Percentiles rank a stretch among this genome's conserved stretches.
These are phyloP conservation scores for Melastoma malabathricum DNA, from an alignment of 345 rosid species.

Conservation along the genomic window DNA sequence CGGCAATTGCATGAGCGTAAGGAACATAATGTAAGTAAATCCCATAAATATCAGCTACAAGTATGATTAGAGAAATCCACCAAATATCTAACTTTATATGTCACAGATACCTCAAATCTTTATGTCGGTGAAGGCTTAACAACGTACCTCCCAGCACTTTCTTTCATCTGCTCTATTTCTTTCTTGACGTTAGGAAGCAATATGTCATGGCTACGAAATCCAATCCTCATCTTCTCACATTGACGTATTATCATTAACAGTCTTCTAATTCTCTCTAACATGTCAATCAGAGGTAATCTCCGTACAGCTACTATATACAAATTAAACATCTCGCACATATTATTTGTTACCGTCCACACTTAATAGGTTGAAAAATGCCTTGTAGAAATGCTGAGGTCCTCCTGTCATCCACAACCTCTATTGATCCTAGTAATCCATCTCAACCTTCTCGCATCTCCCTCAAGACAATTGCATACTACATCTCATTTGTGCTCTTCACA, in stretches of 20 bases:
- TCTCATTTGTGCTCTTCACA: neutral
- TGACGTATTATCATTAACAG: neutral
- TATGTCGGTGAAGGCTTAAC: neutral
- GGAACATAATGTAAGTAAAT: neutral
- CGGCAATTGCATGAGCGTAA: neutral
- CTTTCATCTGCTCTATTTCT: neutral
- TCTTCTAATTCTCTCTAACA: conserved; percentile 1
- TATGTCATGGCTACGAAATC: neutral
- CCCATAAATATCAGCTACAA: neutral
- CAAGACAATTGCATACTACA: accelerated
- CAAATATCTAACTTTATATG: no score
- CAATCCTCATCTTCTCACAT: neutral
- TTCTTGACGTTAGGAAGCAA: neutral
- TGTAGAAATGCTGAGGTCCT: neutral
- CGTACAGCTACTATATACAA: neutral
- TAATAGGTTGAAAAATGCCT: neutral
- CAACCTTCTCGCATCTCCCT: neutral
- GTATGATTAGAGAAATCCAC: neutral
- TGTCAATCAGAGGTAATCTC: neutral
- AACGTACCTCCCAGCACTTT: neutral
- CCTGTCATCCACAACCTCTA: neutral
- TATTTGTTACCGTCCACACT: neutral
- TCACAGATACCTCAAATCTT: neutral
- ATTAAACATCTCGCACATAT: conserved; percentile 1
- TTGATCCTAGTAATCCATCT: neutral